Conservation (phyloP, 2,329 filamentous ascomycete genomes). For the Thelonectria rubi region DNA sequence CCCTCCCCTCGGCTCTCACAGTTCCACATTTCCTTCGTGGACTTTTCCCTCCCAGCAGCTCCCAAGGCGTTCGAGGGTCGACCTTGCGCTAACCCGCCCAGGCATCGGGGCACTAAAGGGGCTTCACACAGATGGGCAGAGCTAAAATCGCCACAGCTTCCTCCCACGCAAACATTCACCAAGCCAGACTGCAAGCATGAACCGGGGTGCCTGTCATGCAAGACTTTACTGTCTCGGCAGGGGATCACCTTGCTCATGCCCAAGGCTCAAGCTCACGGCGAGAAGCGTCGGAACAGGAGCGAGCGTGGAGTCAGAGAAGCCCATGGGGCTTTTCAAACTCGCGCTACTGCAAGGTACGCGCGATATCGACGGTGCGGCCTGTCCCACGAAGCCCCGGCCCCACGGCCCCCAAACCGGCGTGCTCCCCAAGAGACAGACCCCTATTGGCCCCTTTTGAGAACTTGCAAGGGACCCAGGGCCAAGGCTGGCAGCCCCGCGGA, state of each 20-base stretch:
- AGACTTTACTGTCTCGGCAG: constrained; percentile 33
- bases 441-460: constrained; percentile 13
- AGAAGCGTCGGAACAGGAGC: constrained; percentile 30
- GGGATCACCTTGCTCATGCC: constrained; percentile 28
- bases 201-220: constrained; percentile 41
- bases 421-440: constrained; percentile 26
- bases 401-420: constrained; percentile 37
- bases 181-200: constrained; percentile 32
- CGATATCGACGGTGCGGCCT: constrained; percentile 27
- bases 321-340: constrained; percentile 18
- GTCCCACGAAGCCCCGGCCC: constrained; percentile 16
- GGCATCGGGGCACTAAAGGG: constrained; percentile 4
- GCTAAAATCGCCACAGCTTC: constrained; percentile 8
- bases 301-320: constrained; percentile 17
- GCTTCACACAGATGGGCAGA: constrained; percentile 2
- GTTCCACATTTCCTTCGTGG: constrained; percentile 27
- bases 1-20: constrained; percentile 1
- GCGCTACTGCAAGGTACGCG: constrained; percentile 43
- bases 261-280: constrained; percentile 43
- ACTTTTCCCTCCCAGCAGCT: constrained; percentile 8
- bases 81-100: constrained; percentile 11
- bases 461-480: background rate
- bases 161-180: constrained; percentile 13
- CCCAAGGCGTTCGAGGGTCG: constrained; percentile 17
- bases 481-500: constrained; percentile 12